Conservation (phyloP, 2,329 filamentous ascomycete genomes). For the Talaromyces rugulosus region DNA sequence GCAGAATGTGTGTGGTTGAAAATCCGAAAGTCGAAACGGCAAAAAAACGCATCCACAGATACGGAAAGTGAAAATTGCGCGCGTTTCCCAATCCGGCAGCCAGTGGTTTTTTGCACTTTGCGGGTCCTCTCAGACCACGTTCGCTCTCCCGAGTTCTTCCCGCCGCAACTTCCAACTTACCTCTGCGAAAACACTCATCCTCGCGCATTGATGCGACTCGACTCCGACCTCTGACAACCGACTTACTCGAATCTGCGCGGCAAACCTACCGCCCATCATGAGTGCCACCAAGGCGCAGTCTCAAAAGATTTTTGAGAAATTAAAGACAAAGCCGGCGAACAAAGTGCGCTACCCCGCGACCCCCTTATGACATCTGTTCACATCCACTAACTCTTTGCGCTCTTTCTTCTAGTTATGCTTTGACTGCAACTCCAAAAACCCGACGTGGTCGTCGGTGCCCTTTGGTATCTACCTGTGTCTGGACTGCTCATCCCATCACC, state of each 20-base stretch:
- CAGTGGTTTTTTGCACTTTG: neutral
- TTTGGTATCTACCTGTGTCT: slow-evolving; percentile 97
- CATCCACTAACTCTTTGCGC: slow-evolving; percentile 15
- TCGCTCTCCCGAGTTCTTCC: slow-evolving; percentile 28
- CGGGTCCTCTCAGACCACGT: slow-evolving; percentile 32
- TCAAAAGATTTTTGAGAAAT: slow-evolving; percentile 94
- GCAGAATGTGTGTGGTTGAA: no score
- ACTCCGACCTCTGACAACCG: neutral
- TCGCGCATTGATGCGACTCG: neutral
- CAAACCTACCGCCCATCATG: slow-evolving; percentile 38
- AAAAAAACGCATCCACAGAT: neutral
- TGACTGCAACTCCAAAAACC: slow-evolving; percentile 95
- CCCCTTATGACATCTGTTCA: slow-evolving; percentile 2
- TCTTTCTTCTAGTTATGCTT: slow-evolving; percentile 73
- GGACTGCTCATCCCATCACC: slow-evolving; percentile 94
- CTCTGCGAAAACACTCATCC: slow-evolving; percentile 13
- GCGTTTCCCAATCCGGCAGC: neutral
- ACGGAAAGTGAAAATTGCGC: neutral
- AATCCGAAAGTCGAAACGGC: no score
- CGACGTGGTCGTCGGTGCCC: slow-evolving; percentile 95
- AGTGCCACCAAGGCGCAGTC: slow-evolving; percentile 89
- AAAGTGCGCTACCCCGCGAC: slow-evolving; percentile 59
- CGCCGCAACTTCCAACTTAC: slow-evolving; percentile 14
- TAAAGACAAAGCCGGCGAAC: slow-evolving; percentile 91
- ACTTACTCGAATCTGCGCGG: slow-evolving; percentile 7